These are phyloP conservation scores for Blastobotrys ciferrii DNA, from an alignment of 1,139 yeast genomes.

Conservation along the genomic window DNA sequence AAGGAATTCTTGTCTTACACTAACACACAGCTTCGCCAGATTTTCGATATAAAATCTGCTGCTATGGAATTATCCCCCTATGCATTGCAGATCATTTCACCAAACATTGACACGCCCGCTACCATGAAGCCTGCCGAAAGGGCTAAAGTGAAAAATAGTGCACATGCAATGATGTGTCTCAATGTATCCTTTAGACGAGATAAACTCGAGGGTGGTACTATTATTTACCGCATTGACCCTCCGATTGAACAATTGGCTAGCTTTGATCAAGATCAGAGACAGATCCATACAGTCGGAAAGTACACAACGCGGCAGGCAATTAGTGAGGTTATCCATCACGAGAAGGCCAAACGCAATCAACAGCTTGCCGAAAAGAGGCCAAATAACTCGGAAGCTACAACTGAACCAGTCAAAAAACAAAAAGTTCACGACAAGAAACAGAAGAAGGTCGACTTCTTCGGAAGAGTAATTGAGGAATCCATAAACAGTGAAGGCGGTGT, in stretches of 20 bases:
- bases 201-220: slow-evolving; percentile 33
- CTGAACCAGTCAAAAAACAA: slow-evolving; percentile 12
- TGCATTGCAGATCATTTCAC: slow-evolving; percentile 30
- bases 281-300: slow-evolving; percentile 30
- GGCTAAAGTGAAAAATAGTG: slow-evolving; percentile 27
- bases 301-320: slow-evolving; percentile 31
- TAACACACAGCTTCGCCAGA: slow-evolving; percentile 23
- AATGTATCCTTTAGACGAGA: slow-evolving; percentile 31
- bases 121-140: slow-evolving; percentile 24
- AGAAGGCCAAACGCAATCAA: slow-evolving; percentile 11
- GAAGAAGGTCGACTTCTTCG: slow-evolving; percentile 18
- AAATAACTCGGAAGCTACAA: background rate
- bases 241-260: slow-evolving; percentile 36
- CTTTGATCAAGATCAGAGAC: slow-evolving; percentile 28
- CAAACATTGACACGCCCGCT: slow-evolving; percentile 27
- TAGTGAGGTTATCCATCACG: slow-evolving; percentile 16
- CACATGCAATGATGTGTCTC: slow-evolving; percentile 29
- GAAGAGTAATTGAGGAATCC: slow-evolving; percentile 14
- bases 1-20: slow-evolving; percentile 26
- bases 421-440: slow-evolving; percentile 12
- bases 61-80: slow-evolving; percentile 36
- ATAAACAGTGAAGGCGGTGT: background rate
- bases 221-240: slow-evolving; percentile 36
- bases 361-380: slow-evolving; percentile 3
- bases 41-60: slow-evolving; percentile 25